These are phyloP conservation scores for Russula olivacea DNA, from an alignment of 768 basidiomycete species.

Conservation along the genomic window DNA sequence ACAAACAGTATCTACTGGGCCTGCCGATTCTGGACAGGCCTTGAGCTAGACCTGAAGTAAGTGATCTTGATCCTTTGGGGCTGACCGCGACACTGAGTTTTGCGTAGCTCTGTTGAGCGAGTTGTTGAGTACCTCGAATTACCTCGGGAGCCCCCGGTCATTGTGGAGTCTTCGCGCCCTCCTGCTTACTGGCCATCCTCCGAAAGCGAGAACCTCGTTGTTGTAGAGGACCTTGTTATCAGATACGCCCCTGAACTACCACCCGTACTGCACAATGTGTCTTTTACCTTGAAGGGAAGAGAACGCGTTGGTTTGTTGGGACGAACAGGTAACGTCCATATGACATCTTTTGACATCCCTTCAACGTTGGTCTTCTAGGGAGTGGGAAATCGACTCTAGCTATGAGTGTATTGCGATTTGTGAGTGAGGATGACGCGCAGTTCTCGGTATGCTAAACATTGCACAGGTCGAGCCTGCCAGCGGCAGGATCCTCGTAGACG, in stretches of 20 bases:
- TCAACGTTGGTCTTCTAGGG: constrained; percentile 34
- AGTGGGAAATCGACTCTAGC: constrained; percentile 82
- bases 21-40: constrained; percentile 45
- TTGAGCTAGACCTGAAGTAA: constrained; percentile 73
- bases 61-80: constrained; percentile 28
- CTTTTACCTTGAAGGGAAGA: constrained; percentile 62
- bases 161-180: constrained; percentile 66
- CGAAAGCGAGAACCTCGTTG: constrained; percentile 51
- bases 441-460: background rate
- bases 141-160: constrained; percentile 76
- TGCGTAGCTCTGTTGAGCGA: constrained; percentile 74
- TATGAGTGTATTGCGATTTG: constrained; percentile 80
- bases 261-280: constrained; percentile 67
- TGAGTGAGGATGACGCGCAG: constrained; percentile 32
- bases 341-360: background rate
- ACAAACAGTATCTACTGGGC: constrained; percentile 48
- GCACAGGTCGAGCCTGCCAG: constrained; percentile 62
- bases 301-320: constrained; percentile 80
- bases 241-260: constrained; percentile 85
- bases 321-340: constrained; percentile 48
- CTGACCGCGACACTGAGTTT: constrained; percentile 15
- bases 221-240: constrained; percentile 69
- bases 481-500: constrained; percentile 78
- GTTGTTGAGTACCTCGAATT: constrained; percentile 87
- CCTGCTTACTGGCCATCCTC: constrained; percentile 94